These are phyloP conservation scores for Endogone sp. DNA, from an alignment of 192 early-diverging fungal species.

Conservation along the genomic window DNA sequence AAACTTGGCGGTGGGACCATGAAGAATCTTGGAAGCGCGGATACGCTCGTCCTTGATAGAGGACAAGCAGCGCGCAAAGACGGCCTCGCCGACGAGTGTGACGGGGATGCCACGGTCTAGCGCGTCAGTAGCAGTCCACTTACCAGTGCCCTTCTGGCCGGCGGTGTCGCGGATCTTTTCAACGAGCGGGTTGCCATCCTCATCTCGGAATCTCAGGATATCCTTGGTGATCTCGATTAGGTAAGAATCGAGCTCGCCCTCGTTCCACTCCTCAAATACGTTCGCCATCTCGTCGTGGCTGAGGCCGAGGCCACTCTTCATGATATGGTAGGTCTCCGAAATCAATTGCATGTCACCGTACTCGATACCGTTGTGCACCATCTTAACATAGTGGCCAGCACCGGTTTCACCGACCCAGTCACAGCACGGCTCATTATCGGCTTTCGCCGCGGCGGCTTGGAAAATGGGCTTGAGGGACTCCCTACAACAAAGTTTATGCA, in stretches of 20 bases:
- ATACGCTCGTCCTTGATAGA: constrained; percentile 95
- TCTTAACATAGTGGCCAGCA: constrained; percentile 99
- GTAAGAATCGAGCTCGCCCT: constrained; percentile 96
- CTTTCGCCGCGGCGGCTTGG: constrained; percentile 90
- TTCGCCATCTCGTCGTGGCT: constrained; percentile 84
- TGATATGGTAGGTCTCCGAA: constrained; percentile 90
- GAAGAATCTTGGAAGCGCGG: constrained; percentile 81
- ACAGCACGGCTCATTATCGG: constrained; percentile 88
- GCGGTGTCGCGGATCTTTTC: constrained; percentile 96
- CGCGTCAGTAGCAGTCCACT: constrained; percentile 96
- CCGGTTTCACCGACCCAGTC: constrained; percentile 99
- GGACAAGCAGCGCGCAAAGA: constrained; percentile 95
- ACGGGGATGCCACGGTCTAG: constrained; percentile 95
- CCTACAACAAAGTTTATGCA: constrained; percentile 33
- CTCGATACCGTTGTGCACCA: constrained; percentile 99
- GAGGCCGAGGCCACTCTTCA: constrained; percentile 84
- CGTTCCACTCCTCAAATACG: constrained; percentile 93
- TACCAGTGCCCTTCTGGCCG: constrained; percentile 97
- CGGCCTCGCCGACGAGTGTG: constrained; percentile 97
- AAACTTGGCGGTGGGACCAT: constrained; percentile 69
- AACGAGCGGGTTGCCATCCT: constrained; percentile 80
- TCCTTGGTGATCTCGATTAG: constrained; percentile 95
- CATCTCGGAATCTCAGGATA: constrained; percentile 91
- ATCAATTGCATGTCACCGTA: constrained; percentile 99
- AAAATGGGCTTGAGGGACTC: constrained; percentile 92